Percentiles rank a stretch among this genome's conserved stretches.
Evolutionary conservation across 164 flowering plant genomes (phyloP).

Genomic region (Buxus sempervirens): DNA sequence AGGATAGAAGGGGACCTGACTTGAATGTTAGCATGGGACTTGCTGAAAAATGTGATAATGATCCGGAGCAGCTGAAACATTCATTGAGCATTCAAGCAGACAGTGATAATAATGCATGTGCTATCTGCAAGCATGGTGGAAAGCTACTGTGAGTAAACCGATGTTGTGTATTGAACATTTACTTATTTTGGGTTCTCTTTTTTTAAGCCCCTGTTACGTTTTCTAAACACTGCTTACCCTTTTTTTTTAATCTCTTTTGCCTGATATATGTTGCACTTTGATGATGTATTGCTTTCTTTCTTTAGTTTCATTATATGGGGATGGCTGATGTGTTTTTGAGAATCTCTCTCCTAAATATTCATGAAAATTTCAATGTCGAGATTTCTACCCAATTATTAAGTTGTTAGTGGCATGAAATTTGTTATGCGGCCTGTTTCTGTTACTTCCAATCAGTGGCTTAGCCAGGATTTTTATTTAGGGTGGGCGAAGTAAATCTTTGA

Average conservation of each 20-base stretch:
- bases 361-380: no score
- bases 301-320: not conserved
- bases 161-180: not conserved
- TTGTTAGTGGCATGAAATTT: no score
- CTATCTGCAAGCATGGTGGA: conserved; percentile 53
- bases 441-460: no score
- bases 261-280: not conserved
- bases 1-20: conserved; percentile 43
- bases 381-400: no score
- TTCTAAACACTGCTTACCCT: not conserved
- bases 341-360: not conserved
- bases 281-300: not conserved
- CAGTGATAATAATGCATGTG: conserved; percentile 30
- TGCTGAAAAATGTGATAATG: conserved; percentile 17
- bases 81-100: conserved; percentile 13
- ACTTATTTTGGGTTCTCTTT: not conserved
- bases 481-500: no score
- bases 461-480: no score
- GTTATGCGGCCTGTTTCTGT: no score
- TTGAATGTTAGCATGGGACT: conserved; percentile 10
- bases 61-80: conserved; percentile 7
- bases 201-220: not conserved
- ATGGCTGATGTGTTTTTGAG: not conserved
- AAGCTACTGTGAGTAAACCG: conserved; percentile 49
- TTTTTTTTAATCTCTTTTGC: not conserved